A percentile compares a stretch with the other conserved stretches of the same genome.
Conservation (phyloP, 2,329 filamentous ascomycete species). For the Pyricularia sp. region DNA sequence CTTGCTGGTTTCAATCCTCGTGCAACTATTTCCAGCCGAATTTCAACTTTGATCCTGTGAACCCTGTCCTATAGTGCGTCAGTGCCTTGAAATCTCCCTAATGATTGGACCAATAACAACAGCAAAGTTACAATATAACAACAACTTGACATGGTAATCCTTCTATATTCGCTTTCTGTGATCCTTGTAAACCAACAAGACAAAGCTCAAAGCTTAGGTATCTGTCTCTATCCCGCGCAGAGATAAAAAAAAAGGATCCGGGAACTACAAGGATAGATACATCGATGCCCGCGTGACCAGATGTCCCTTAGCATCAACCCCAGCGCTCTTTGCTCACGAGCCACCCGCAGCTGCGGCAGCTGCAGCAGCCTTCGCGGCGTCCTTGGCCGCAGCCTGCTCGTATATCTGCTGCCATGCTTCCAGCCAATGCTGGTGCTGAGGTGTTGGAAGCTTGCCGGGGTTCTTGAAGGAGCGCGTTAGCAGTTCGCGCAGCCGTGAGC, state of each 20-base stretch:
- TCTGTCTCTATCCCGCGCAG: neutral
- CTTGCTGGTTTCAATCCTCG: neutral
- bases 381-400: conserved; percentile 28
- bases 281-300: neutral
- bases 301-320: neutral
- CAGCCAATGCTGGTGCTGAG: conserved; percentile 60
- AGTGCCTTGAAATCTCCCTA: too few relatives aligned
- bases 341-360: neutral
- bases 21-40: too few relatives aligned
- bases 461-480: conserved; percentile 57
- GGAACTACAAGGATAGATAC: neutral
- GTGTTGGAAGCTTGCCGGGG: conserved; percentile 47
- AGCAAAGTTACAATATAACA: too few relatives aligned
- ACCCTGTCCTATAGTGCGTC: too few relatives aligned
- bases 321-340: neutral
- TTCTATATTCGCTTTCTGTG: neutral
- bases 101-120: too few relatives aligned
- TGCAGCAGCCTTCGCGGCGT: neutral
- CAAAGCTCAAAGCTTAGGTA: neutral
- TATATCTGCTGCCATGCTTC: conserved; percentile 63
- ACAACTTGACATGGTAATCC: neutral
- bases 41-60: too few relatives aligned
- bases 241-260: neutral
- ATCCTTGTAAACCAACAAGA: neutral
- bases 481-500: conserved; percentile 61